Evolutionary conservation across 805 yeast species (phyloP), one percentile per base, ranked within the genome.

Genomic region (Ogataea trehalophila): DNA sequence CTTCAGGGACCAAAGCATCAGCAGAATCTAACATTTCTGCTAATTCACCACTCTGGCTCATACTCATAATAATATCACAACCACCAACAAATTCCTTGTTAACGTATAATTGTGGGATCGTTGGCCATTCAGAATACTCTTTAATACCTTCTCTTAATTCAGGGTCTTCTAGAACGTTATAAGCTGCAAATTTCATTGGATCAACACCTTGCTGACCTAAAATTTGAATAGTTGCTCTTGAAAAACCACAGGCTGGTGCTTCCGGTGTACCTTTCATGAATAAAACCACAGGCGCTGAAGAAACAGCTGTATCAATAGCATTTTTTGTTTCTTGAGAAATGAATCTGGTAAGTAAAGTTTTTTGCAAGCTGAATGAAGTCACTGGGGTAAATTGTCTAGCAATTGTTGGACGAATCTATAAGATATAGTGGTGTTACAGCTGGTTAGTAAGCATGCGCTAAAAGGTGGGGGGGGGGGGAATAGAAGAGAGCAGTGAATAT

Each of bases 241-340:
- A 90, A 62, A 94, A 94, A 0, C 99, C 99, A 73, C 99, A 94
- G 59, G 89, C 95, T 37, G 99, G 99, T 50, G 86, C 90, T 61
- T 92, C 95, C 16, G 99, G 99, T 2, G 97, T 92, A 16, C 99
- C 99, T 70, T 94, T 94, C 99, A 94, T 94, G 72, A 94, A 94
- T 39, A 94, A 74, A 8, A 94, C 99, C 18, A 94, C 98, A 8
- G 96, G 96, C 1, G 98, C 94, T 7, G 95, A 83, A 5, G 70
- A 72, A 23, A 94, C 85, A 1, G 98, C 98, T 39, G 79, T 75
- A 57, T 87, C 89, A 50, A 94, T 91, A 42, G 98, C 97, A 22
- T 77, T 73, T 55, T 78, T 80, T 51, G 92, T 86, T 56, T 89
- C 96, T 7, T 83, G 78, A 17, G 95, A 85, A 51, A 94, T 61